These are phyloP conservation scores for Ceratocystis huliohia DNA, from an alignment of 2,329 filamentous ascomycete species.

Conservation along the genomic window DNA sequence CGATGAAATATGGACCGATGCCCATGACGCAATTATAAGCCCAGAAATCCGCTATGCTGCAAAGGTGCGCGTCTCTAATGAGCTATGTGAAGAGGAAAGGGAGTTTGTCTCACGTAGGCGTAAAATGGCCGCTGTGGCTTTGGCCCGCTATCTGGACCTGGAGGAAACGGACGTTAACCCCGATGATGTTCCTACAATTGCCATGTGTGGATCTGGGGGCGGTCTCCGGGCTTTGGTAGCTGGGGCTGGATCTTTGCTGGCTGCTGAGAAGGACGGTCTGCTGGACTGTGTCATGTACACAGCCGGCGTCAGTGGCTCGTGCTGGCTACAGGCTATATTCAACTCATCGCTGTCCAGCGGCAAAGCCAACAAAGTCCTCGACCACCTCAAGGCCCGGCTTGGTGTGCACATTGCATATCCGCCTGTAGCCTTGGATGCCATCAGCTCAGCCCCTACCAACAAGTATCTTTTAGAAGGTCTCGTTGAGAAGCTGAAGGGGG, in stretches of 20 bases:
- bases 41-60: constrained; percentile 80
- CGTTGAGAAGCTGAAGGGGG: constrained; percentile 82
- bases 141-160: constrained; percentile 72
- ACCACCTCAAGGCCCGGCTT: constrained; percentile 76
- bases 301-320: constrained; percentile 87
- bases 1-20: constrained; percentile 86
- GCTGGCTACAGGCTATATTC: constrained; percentile 85
- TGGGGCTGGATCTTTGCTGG: constrained; percentile 71
- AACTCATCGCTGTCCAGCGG: constrained; percentile 64
- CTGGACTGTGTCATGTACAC: constrained; percentile 94
- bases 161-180: constrained; percentile 72
- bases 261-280: constrained; percentile 70
- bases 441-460: constrained; percentile 84
- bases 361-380: constrained; percentile 56
- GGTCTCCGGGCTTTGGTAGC: constrained; percentile 82
- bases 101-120: constrained; percentile 58
- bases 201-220: constrained; percentile 87
- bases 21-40: constrained; percentile 68
- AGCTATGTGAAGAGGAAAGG: constrained; percentile 74
- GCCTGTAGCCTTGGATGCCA: constrained; percentile 63
- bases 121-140: constrained; percentile 53
- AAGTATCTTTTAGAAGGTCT: constrained; percentile 79
- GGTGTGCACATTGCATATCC: constrained; percentile 88
- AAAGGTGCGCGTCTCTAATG: constrained; percentile 64
- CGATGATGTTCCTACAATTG: constrained; percentile 85